Conservation (phyloP, 2,329 filamentous ascomycete species). For the Pestalotiopsis sp. region DNA sequence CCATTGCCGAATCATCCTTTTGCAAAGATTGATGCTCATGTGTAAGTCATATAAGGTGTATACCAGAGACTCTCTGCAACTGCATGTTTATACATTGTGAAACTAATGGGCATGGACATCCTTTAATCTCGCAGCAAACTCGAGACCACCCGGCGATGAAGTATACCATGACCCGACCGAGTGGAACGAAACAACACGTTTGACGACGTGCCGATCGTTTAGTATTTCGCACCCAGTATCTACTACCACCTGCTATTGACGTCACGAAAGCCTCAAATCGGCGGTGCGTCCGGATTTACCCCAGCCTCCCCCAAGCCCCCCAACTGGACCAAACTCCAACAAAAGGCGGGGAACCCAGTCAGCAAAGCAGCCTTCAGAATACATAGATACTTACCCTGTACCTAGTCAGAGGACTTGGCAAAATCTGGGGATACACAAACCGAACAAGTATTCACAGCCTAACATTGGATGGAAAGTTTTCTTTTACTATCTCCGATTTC, state of each 20-base stretch:
- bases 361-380: not conserved
- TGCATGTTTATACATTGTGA: not conserved
- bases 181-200: not conserved
- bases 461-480: not conserved
- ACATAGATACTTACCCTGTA: not conserved
- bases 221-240: not conserved
- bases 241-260: not conserved
- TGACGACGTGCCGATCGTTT: not conserved
- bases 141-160: not conserved
- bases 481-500: not conserved
- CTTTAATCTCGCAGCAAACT: not conserved
- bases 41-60: not conserved
- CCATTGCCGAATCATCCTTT: not conserved
- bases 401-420: not conserved
- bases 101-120: not conserved
- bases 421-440: not conserved
- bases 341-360: not conserved
- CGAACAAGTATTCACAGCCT: not conserved
- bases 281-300: not conserved
- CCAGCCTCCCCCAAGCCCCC: not conserved
- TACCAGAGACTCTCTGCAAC: not conserved
- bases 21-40: not conserved
- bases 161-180: not conserved
- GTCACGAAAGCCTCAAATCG: not conserved
- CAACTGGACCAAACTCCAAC: not conserved